Base-by-base conservation (phyloP, 2,329 filamentous ascomycete species). In the Beauveria pseudobassiana region DNA sequence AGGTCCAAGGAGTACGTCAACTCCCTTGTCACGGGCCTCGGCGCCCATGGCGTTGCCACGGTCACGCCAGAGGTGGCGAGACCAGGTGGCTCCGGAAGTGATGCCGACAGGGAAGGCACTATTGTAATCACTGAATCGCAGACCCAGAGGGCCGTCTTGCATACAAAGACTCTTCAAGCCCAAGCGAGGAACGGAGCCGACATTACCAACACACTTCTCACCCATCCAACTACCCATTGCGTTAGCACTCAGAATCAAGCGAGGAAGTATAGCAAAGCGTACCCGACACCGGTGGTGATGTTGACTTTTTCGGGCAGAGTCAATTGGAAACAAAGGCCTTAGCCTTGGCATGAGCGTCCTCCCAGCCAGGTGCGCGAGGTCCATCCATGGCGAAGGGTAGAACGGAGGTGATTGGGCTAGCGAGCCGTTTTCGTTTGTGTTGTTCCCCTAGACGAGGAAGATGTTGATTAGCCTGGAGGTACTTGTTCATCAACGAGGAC, bases 281-380 rank as follows among this genome's bases (percentile, higher is more conserved):
- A 93, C 84, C 92, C 92, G 65, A 89, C 84, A 73, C 93, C 93
- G 0, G 93, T 97, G 3, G 93, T 98, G 65, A 99, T 74, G 74
- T 98, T 98, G 74, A 98, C 91, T 78, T 96, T 97, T 74, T 97
- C 93, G 12, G 86, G 71, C 42, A 96, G 80, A 0, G 91, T 96
- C 75, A 96, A 76, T 71, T 92, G 86, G 88, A 88, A 51, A 97
- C 91, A 69, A 96, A 93, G 3, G 81, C 84, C 67, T 84, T 85
- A 1, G 93, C 93, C 73, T 89, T 87, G 22, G 76, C 77, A 67
- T 96, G 93, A 45, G 91, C 91, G 7, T 85, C 82, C 59, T 83
- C 81, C 92, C 92, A 96, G 64, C 82, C 83, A 50, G 83, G 77
- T 12, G 89, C 89, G 6, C 83, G 73, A 20, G 90, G 65, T 89